A percentile compares a stretch with the other conserved stretches of the same genome.
These are phyloP conservation scores for Trematosphaeria pertusa DNA, from an alignment of 2,329 filamentous ascomycete genomes.

Conservation along the genomic window DNA sequence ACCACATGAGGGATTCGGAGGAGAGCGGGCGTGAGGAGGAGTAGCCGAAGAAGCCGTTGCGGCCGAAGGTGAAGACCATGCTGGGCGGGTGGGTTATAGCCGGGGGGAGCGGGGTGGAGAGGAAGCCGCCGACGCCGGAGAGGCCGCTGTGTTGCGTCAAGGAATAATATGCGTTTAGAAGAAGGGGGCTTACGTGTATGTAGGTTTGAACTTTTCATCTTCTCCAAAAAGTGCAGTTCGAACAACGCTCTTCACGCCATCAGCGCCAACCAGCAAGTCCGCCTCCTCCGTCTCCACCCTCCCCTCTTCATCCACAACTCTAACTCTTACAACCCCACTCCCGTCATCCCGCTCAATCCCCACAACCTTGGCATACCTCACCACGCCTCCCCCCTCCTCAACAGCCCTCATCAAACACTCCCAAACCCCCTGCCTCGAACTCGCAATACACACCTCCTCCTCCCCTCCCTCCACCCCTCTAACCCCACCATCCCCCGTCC, in stretches of 20 bases:
- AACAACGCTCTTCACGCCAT: slow-evolving; percentile 36
- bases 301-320: slow-evolving; percentile 12
- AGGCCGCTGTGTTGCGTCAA: slow-evolving; percentile 19
- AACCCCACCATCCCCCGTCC: slow-evolving; percentile 16
- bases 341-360: slow-evolving; percentile 10
- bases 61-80: slow-evolving; percentile 55
- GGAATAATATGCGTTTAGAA: not conserved
- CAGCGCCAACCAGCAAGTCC: slow-evolving; percentile 39
- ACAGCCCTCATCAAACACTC: slow-evolving; percentile 20
- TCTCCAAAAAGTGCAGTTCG: slow-evolving; percentile 26
- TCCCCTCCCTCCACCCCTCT: slow-evolving; percentile 6
- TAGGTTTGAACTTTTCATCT: slow-evolving; percentile 19
- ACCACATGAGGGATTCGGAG: slow-evolving; percentile 50
- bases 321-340: slow-evolving; percentile 14
- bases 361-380: slow-evolving; percentile 22
- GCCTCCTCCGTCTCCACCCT: slow-evolving; percentile 23
- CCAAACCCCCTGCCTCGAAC: slow-evolving; percentile 34
- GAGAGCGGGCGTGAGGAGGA: slow-evolving; percentile 42
- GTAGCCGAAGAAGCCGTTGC: slow-evolving; percentile 61
- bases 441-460: slow-evolving; percentile 25
- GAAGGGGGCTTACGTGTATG: slow-evolving; percentile 22
- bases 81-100: slow-evolving; percentile 34
- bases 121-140: slow-evolving; percentile 56
- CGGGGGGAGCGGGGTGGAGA: slow-evolving; percentile 44
- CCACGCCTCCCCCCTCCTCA: slow-evolving; percentile 12